Conservation (phyloP, 2,329 filamentous ascomycete species). For the Apiospora kogelbergensis region DNA sequence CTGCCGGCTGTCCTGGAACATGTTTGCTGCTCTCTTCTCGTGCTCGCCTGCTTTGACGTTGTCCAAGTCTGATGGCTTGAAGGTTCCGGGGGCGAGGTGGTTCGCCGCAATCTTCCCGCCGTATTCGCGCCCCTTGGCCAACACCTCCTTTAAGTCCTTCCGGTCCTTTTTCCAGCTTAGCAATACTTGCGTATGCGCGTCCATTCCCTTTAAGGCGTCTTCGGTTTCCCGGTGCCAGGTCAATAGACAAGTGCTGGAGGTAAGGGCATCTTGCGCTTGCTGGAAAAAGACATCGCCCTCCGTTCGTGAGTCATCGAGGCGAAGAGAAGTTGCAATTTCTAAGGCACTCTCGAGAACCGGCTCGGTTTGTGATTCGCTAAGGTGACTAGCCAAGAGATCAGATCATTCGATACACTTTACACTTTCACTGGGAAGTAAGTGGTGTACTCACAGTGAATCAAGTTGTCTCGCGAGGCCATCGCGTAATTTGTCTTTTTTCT, state of each 20-base stretch:
- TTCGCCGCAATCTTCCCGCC: slow-evolving; percentile 31
- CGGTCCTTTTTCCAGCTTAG: slow-evolving; percentile 34
- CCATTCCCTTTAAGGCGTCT: slow-evolving; percentile 22
- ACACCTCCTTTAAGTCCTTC: slow-evolving; percentile 30
- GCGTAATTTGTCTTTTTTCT: neutral
- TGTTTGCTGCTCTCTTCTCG: slow-evolving; percentile 26
- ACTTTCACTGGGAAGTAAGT: neutral
- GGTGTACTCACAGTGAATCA: neutral
- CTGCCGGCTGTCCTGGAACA: slow-evolving; percentile 31
- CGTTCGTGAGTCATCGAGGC: neutral
- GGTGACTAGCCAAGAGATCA: neutral
- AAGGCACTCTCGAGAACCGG: neutral
- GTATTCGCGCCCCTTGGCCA: slow-evolving; percentile 31
- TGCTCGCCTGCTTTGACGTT: slow-evolving; percentile 22
- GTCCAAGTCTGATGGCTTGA: slow-evolving; percentile 17
- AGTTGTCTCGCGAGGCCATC: neutral
- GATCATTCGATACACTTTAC: neutral
- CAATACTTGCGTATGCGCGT: slow-evolving; percentile 16
- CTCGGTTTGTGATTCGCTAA: neutral
- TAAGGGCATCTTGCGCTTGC: slow-evolving; percentile 21
- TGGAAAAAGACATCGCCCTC: slow-evolving; percentile 26
- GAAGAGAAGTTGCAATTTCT: neutral
- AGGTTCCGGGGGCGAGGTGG: slow-evolving; percentile 21
- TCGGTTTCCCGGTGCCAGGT: slow-evolving; percentile 29
- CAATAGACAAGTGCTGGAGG: slow-evolving; percentile 27